Evolutionary conservation across 1,284 basidiomycete species (phyloP), one percentile per base, ranked within the genome.

Genomic region (Apiotrichum mycotoxinovorans): DNA sequence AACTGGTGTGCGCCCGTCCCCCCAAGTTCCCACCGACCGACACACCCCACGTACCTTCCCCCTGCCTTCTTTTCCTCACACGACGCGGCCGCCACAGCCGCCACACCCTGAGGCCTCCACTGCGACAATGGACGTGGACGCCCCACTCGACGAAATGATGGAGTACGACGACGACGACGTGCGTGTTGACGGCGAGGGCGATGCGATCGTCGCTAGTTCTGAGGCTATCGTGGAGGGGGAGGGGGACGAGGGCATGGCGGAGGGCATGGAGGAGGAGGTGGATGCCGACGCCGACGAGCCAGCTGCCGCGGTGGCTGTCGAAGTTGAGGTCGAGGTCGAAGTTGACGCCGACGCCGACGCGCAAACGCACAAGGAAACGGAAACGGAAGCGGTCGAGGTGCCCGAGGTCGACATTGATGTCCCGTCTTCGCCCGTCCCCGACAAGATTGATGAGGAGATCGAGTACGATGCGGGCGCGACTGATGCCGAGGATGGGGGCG

Each of bases 61-160:
- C n/a, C n/a, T n/a, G n/a, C n/a, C n/a, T n/a, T n/a, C n/a, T n/a
- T n/a, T n/a, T n/a, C n/a, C n/a, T n/a, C n/a, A n/a, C n/a, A n/a
- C n/a, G n/a, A n/a, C n/a, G n/a, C n/a, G n/a, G n/a, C n/a, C n/a
- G n/a, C n/a, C n/a, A n/a, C n/a, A n/a, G n/a, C n/a, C n/a, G n/a
- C n/a, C n/a, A n/a, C n/a, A n/a, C n/a, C n/a, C n/a, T n/a, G n/a
- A n/a, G n/a, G n/a, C n/a, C n/a, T n/a, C n/a, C n/a, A n/a, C n/a
- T n/a, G n/a, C n/a, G n/a, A n/a, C n/a, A n/a, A 52, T 52, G 50
- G 61, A 62, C 47, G n/a, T 37, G 33, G 54, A 56, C 46, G 30
- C 20, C 15, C 25, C 37, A 12, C 44, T 18, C 37, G 48, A 44
- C 20, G 55, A 44, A 20, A 52, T 57, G 2, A 22, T 49, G 34